Percentiles rank a stretch among this genome's conserved stretches.
Conservation (phyloP, 2,329 filamentous ascomycete genomes). For the Niveomyces coronatus region DNA sequence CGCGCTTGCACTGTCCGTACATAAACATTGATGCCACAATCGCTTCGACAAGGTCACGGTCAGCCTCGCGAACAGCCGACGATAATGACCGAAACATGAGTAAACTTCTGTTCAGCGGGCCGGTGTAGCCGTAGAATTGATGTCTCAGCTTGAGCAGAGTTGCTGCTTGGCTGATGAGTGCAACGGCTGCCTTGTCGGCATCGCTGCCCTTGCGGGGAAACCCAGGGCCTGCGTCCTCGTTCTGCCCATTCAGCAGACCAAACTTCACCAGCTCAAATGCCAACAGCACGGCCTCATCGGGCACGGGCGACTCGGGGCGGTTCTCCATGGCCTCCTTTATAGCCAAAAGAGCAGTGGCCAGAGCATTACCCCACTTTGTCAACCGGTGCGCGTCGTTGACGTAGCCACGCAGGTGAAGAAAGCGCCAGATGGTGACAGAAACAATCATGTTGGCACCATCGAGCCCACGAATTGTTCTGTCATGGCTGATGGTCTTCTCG, state of each 20-base stretch:
- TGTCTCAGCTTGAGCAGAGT: conserved; percentile 76
- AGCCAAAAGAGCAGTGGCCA: conserved; percentile 57
- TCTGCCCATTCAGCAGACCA: conserved; percentile 63
- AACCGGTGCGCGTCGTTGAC: conserved; percentile 68
- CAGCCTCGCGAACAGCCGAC: conserved; percentile 63
- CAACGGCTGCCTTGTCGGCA: conserved; percentile 65
- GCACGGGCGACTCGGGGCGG: conserved; percentile 31
- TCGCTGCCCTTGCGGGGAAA: conserved; percentile 48
- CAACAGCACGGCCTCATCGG: conserved; percentile 71
- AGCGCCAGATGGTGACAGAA: conserved; percentile 73
- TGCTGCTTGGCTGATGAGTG: conserved; percentile 78
- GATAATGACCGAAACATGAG: conserved; percentile 79
- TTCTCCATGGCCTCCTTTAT: conserved; percentile 44
- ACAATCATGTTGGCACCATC: conserved; percentile 55
- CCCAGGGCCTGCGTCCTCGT: conserved; percentile 45
- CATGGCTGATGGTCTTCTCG: conserved; percentile 54
- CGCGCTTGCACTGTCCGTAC: conserved; percentile 65
- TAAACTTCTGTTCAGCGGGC: conserved; percentile 82
- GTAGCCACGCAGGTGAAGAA: conserved; percentile 82
- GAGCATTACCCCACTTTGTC: conserved; percentile 72
- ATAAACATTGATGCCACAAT: conserved; percentile 72
- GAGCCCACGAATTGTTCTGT: conserved; percentile 49
- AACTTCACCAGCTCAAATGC: conserved; percentile 79
- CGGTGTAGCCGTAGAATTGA: conserved; percentile 81
- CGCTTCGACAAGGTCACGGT: conserved; percentile 78